A percentile compares a stretch with the other conserved stretches of the same genome.
Conservation (phyloP, 768 basidiomycete genomes). For the Kwoniella sp. region DNA sequence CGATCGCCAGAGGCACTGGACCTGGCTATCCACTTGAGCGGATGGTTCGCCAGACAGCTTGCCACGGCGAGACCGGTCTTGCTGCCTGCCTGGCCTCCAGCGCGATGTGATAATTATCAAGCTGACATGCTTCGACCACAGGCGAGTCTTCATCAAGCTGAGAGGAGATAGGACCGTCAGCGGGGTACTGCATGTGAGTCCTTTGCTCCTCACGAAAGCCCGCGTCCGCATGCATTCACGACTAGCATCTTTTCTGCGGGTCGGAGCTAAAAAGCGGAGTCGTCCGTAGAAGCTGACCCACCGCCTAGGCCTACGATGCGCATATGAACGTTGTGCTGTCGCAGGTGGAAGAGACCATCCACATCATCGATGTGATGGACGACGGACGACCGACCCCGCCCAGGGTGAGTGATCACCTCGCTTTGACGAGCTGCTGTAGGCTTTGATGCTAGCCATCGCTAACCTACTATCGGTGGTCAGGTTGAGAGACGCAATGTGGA, state of each 20-base stretch:
- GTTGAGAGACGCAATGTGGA: conserved; percentile 68
- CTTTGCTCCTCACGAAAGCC: no score
- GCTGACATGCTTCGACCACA: no score
- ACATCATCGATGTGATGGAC: conserved; percentile 85
- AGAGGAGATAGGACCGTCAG: conserved; percentile 87
- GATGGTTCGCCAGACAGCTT: no score
- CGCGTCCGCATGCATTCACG: no score
- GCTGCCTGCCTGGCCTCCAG: neutral
- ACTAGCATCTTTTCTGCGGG: neutral
- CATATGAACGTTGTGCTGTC: conserved; percentile 99
- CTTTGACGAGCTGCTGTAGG: no score
- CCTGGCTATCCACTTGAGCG: no score
- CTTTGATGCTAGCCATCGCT: neutral
- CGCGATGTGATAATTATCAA: no score
- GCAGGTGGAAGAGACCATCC: conserved; percentile 95
- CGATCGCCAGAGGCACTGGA: no score
- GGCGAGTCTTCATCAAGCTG: conserved; percentile 92
- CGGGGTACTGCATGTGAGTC: conserved; percentile 82
- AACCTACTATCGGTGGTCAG: conserved; percentile 2
- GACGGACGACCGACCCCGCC: conserved; percentile 52
- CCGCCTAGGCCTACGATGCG: conserved; percentile 88
- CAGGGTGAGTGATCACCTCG: conserved; percentile 54
- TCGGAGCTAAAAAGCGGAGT: neutral
- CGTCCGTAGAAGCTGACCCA: no score
- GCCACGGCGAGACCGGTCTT: neutral